Evolutionary conservation across 1,284 basidiomycete species (phyloP).

Genomic region (Ganoderma sp.): DNA sequence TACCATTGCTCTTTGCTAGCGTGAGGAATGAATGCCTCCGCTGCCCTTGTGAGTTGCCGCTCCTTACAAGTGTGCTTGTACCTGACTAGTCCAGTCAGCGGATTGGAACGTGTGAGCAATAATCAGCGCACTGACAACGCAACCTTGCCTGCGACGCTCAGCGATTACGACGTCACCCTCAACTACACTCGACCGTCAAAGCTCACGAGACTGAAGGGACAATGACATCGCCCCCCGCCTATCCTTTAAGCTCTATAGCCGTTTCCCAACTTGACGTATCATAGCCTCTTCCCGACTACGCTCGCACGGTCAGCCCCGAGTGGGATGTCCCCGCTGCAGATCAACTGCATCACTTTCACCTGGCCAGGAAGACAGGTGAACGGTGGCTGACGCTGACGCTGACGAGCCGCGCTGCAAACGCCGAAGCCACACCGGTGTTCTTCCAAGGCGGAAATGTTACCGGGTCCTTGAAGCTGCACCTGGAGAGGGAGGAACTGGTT

Average conservation of each 20-base stretch:
- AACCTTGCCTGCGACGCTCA: not conserved
- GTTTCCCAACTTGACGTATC: slow-evolving; percentile 17
- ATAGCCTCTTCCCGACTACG: slow-evolving; percentile 30
- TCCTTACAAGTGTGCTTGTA: not conserved
- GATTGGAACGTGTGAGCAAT: not conserved
- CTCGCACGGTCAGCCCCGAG: slow-evolving; percentile 13
- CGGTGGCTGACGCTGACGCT: slow-evolving; percentile 52
- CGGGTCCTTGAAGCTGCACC: slow-evolving; percentile 51
- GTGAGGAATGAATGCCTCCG: not conserved
- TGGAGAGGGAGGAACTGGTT: slow-evolving; percentile 51
- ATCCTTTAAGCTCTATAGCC: slow-evolving; percentile 9
- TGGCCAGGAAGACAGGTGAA: slow-evolving; percentile 31
- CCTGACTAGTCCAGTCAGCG: slow-evolving; percentile 4
- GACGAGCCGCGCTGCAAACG: slow-evolving; percentile 46
- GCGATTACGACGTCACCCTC: not conserved
- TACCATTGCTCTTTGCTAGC: not conserved
- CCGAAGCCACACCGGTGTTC: slow-evolving; percentile 47
- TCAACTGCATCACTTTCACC: slow-evolving; percentile 30
- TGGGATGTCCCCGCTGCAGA: slow-evolving; percentile 28
- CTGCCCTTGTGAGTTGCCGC: not conserved
- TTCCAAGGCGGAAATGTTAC: slow-evolving; percentile 51
- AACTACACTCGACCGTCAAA: not conserved
- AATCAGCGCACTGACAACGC: not conserved
- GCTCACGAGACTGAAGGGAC: not conserved
- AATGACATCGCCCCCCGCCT: slow-evolving; percentile 14